Percentiles rank a stretch among this genome's conserved stretches.
These are phyloP conservation scores for Hordeum pubiflorum DNA, from an alignment of 202 grass and related monocot genomes.

Conservation along the genomic window DNA sequence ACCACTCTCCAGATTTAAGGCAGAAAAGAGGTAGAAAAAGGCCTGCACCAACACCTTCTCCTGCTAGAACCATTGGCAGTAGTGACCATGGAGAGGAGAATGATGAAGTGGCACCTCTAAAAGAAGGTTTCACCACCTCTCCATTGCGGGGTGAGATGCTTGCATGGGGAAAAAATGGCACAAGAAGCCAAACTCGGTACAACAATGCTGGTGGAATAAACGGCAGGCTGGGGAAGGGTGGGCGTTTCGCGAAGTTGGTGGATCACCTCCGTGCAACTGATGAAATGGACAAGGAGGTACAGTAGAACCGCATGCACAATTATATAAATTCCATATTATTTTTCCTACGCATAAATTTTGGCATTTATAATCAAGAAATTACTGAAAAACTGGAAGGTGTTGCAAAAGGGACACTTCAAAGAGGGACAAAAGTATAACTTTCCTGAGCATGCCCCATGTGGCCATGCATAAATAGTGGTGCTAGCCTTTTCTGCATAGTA, in stretches of 20 bases:
- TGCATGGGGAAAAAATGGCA: conserved; percentile 93
- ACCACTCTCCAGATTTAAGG: conserved; percentile 61
- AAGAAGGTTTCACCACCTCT: conserved; percentile 56
- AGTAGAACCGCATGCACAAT: not conserved
- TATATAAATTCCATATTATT: conserved; percentile 3
- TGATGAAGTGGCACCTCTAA: conserved; percentile 37
- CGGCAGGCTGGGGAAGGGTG: conserved; percentile 59
- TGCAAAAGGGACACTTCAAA: conserved; percentile 4
- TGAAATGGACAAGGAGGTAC: conserved; percentile 78
- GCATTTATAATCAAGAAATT: not conserved
- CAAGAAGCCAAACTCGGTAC: conserved; percentile 82
- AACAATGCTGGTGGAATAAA: conserved; percentile 51
- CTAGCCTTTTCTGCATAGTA: not conserved
- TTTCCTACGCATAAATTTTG: not conserved
- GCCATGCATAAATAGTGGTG: not conserved
- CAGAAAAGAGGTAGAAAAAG: conserved; percentile 58
- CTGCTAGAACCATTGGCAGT: conserved; percentile 52
- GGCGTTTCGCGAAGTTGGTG: conserved; percentile 63
- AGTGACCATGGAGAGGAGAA: conserved; percentile 57
- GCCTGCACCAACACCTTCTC: conserved; percentile 45
- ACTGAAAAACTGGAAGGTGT: conserved; percentile 12
- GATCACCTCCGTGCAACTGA: conserved; percentile 67
- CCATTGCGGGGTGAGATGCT: conserved; percentile 81
- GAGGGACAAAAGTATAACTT: not conserved
- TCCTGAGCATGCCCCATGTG: not conserved